Evolutionary conservation across 2,329 filamentous ascomycete genomes (phyloP).

Genomic region (Emergomyces pasteurianus): DNA sequence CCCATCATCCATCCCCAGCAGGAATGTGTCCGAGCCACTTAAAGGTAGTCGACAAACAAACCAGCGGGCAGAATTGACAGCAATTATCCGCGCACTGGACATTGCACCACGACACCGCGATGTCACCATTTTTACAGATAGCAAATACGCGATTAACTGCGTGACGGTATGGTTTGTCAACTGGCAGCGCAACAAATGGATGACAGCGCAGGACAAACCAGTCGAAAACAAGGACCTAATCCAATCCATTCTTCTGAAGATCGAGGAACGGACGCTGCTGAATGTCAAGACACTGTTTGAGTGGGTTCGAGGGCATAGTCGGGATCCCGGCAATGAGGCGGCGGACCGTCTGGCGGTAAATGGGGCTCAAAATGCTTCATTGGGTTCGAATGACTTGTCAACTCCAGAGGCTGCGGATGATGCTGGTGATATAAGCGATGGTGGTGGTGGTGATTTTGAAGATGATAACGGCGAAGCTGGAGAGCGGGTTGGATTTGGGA

Average conservation of each 20-base stretch:
- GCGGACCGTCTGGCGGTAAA: conserved; percentile 68
- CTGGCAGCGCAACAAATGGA: conserved; percentile 71
- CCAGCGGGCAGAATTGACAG: conserved; percentile 88
- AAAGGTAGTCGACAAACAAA: conserved; percentile 72
- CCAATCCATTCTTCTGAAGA: conserved; percentile 55
- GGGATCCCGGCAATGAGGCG: conserved; percentile 60
- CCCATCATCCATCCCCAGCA: conserved; percentile 23
- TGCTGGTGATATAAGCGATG: conserved; percentile 10
- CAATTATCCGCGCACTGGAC: conserved; percentile 72
- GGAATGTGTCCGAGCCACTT: conserved; percentile 66
- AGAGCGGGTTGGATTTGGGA: neutral
- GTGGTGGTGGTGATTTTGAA: neutral
- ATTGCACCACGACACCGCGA: conserved; percentile 55
- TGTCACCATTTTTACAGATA: conserved; percentile 76
- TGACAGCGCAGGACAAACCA: conserved; percentile 53
- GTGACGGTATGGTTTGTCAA: conserved; percentile 68
- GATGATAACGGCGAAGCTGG: neutral
- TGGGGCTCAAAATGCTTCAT: conserved; percentile 40
- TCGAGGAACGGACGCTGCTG: conserved; percentile 53
- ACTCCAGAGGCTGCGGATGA: conserved; percentile 18
- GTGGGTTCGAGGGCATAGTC: conserved; percentile 82
- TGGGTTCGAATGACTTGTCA: conserved; percentile 10
- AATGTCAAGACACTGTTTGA: conserved; percentile 57
- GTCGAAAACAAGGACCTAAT: conserved; percentile 86
- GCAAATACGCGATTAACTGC: conserved; percentile 81